Base-by-base conservation (phyloP, 1,284 basidiomycete genomes). In the Tausonia pullulans region DNA sequence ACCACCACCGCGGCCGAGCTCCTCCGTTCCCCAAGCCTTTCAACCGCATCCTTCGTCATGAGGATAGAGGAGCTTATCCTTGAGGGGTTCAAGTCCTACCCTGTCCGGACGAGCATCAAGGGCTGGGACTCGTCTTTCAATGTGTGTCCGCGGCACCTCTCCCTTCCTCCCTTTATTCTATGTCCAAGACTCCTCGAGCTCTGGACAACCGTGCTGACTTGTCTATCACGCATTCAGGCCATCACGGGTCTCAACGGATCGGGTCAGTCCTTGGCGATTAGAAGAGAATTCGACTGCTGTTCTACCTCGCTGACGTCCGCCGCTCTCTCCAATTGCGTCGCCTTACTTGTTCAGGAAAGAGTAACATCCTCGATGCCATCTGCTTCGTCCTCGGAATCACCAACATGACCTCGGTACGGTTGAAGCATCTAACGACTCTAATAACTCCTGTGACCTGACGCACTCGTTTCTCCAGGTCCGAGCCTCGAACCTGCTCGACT, bases 41-140 rank as follows among this genome's bases (percentile, higher is more conserved):
- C 27, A 39, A 16, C 2, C 58, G 9, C 46, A 8, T 27, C 45
- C 16, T 7, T 16, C 46, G 1, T 14, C 7, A 90, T 90, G 87
- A 80, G 87, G 67, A 90, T 90, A 60, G 86, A 89, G 73, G 87
- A 90, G 71, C 82, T 90, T 54, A 84, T 90, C 61, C 79, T 90
- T 58, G 87, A 90, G 76, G 87, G 86, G 61, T 94, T 94, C 82
- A 98, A 98, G 77, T 97, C 93, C 14, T 97, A 98, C 73, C 93
- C 94, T 16, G 91, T 93, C 45, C 84, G 94, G 53, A 97, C 94
- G 0, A 88, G 89, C 72, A 95, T 98, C 67, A 87, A 87, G 0
- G 93, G 92, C 69, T 98, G 93, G 86, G 93, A 97, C 74, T 79
- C 90, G 9, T 95, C 91, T 13, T 97, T 97, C 83, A 97, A 97